These are phyloP conservation scores for Lizonia empirigonia DNA, from an alignment of 2,329 filamentous ascomycete species.

Conservation along the genomic window DNA sequence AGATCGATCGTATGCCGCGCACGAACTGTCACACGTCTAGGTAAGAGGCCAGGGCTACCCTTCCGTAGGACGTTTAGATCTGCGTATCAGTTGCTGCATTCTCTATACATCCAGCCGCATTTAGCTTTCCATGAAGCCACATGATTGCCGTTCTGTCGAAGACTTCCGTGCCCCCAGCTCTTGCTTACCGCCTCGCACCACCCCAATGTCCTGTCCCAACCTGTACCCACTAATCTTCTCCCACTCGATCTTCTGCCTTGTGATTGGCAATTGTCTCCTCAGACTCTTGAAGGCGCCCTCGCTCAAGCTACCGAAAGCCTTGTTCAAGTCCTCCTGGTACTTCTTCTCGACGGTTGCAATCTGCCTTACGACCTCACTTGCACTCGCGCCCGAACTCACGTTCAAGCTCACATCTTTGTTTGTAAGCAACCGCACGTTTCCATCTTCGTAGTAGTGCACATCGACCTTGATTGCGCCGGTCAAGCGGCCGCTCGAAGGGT, in stretches of 20 bases:
- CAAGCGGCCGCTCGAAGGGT: slow-evolving; percentile 68
- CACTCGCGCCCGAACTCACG: slow-evolving; percentile 63
- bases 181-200: slow-evolving; percentile 32
- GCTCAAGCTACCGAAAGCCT: slow-evolving; percentile 83
- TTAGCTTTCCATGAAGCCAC: background rate
- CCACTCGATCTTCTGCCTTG: slow-evolving; percentile 99
- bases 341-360: slow-evolving; percentile 83
- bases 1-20: background rate
- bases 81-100: background rate
- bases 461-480: slow-evolving; percentile 87
- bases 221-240: slow-evolving; percentile 96
- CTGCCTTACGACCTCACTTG: slow-evolving; percentile 73
- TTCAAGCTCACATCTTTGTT: slow-evolving; percentile 72
- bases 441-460: slow-evolving; percentile 99
- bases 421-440: slow-evolving; percentile 93
- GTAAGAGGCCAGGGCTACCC: background rate
- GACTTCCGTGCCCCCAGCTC: background rate
- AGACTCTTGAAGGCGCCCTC: slow-evolving; percentile 95
- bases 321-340: slow-evolving; percentile 96
- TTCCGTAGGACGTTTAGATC: background rate
- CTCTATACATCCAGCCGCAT: background rate
- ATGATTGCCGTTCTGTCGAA: background rate
- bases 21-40: background rate
- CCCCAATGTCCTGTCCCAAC: slow-evolving; percentile 60
- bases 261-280: slow-evolving; percentile 91